A percentile compares a stretch with the other conserved stretches of the same genome.
Conservation (phyloP, 257 asterid species). For the Nicotiana attenuata region DNA sequence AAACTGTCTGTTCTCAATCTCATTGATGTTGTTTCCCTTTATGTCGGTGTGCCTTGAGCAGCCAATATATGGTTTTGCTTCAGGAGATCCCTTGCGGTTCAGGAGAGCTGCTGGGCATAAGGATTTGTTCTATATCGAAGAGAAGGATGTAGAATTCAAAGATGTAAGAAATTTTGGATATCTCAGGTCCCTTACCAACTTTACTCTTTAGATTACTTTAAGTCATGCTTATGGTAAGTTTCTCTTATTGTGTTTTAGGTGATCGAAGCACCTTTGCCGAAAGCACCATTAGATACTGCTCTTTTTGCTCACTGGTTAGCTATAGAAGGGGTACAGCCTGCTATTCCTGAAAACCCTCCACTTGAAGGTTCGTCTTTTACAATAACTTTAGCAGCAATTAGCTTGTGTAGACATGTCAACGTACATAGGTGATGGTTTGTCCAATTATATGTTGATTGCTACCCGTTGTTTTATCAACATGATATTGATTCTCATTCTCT, state of each 20-base stretch:
- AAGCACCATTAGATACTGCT: slow-evolving; percentile 84
- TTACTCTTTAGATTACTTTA: neutral
- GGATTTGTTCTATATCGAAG: slow-evolving; percentile 86
- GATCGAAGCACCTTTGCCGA: slow-evolving; percentile 93
- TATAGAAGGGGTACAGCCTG: slow-evolving; percentile 94
- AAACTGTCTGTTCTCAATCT: neutral
- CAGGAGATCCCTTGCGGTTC: slow-evolving; percentile 82
- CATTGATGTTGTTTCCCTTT: neutral
- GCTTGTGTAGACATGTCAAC: neutral
- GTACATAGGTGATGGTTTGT: neutral
- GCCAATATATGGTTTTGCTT: slow-evolving; percentile 95
- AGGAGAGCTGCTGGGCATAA: slow-evolving; percentile 88
- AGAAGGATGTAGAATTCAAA: slow-evolving; percentile 88
- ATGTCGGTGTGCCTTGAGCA: slow-evolving; percentile 15
- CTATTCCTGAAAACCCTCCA: slow-evolving; percentile 94
- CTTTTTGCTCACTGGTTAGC: slow-evolving; percentile 90
- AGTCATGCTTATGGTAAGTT: neutral
- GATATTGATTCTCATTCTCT: neutral
- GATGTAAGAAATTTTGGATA: slow-evolving; percentile 44
- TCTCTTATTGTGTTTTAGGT: slow-evolving; percentile 41
- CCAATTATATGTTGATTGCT: neutral
- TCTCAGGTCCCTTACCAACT: neutral
- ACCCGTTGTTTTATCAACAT: neutral
- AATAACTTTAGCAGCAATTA: slow-evolving; percentile 13
- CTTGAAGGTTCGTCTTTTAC: slow-evolving; percentile 51